Conservation (phyloP, 495 filamentous ascomycete species). For the Aspergillus sclerotioniger region DNA sequence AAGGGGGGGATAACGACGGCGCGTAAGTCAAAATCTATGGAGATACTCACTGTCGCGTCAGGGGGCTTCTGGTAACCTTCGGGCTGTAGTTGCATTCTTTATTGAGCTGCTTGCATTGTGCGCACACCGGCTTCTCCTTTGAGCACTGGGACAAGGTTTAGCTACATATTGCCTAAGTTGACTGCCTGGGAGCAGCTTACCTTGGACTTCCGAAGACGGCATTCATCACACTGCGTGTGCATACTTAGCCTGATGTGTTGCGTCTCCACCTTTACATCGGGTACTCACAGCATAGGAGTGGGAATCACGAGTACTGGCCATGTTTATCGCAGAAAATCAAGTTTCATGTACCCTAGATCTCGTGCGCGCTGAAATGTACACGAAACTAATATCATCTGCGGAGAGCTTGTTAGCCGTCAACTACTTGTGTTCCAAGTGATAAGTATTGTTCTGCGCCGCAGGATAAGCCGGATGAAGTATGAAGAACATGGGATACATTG, state of each 20-base stretch:
- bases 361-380: conserved; percentile 38
- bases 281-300: conserved; percentile 48
- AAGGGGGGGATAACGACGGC: background rate
- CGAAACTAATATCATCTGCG: conserved; percentile 38
- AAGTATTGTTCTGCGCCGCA: background rate
- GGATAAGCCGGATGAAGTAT: background rate
- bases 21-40: background rate
- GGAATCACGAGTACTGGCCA: conserved; percentile 48
- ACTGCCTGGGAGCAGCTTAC: conserved; percentile 22
- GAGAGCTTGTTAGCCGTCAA: conserved; percentile 23
- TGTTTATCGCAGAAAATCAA: conserved; percentile 34
- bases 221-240: conserved; percentile 45
- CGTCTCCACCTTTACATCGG: background rate
- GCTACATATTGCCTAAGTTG: conserved; percentile 1
- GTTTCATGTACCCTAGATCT: conserved; percentile 26
- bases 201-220: conserved; percentile 49
- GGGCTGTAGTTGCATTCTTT: conserved; percentile 51
- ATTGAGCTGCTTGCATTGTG: conserved; percentile 44
- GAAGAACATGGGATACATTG: conserved; percentile 4
- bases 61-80: conserved; percentile 45
- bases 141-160: conserved; percentile 37
- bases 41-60: conserved; percentile 46
- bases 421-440: conserved; percentile 5
- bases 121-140: conserved; percentile 46
- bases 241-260: conserved; percentile 4